Conservation (phyloP, 2,329 filamentous ascomycete species). For the Colletotrichum simmondsii region DNA sequence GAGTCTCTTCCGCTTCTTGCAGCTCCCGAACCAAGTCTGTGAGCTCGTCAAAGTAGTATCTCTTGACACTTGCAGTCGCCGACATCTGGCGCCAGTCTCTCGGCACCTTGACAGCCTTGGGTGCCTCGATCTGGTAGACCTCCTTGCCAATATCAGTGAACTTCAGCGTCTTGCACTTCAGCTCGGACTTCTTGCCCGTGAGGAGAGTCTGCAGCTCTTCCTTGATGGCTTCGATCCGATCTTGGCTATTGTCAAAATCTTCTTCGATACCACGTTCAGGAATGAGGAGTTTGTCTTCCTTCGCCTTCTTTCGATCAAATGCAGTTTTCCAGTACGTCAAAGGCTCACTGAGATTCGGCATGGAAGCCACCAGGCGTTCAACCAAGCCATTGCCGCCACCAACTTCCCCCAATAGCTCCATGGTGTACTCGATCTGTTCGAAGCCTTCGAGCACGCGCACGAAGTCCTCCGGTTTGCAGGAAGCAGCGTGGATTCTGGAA, state of each 20-base stretch:
- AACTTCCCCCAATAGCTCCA: conserved; percentile 80
- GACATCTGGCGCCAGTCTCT: conserved; percentile 97
- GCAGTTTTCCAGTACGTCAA: conserved; percentile 90
- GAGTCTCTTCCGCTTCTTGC: conserved; percentile 94
- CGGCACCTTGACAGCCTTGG: conserved; percentile 86
- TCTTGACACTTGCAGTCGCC: conserved; percentile 87
- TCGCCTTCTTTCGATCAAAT: conserved; percentile 85
- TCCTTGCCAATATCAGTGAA: conserved; percentile 94
- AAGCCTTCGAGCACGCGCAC: conserved; percentile 94
- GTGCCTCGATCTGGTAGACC: conserved; percentile 94
- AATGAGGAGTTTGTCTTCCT: conserved; percentile 82
- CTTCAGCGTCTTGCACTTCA: conserved; percentile 79
- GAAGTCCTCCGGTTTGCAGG: conserved; percentile 93
- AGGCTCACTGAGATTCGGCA: conserved; percentile 84
- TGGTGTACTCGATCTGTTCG: conserved; percentile 96
- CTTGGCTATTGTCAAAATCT: conserved; percentile 88
- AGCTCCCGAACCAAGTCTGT: conserved; percentile 84
- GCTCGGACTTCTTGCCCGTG: conserved; percentile 74
- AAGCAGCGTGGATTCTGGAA: conserved; percentile 91
- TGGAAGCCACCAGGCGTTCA: conserved; percentile 81
- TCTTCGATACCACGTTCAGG: conserved; percentile 89
- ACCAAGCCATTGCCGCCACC: conserved; percentile 85
- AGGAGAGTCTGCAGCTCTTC: conserved; percentile 77
- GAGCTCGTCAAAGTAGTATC: conserved; percentile 91
- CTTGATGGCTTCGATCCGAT: conserved; percentile 80